These are phyloP conservation scores for Fistulifera pelliculosa DNA, from an alignment of 108 stramenopile genomes.

Conservation along the genomic window DNA sequence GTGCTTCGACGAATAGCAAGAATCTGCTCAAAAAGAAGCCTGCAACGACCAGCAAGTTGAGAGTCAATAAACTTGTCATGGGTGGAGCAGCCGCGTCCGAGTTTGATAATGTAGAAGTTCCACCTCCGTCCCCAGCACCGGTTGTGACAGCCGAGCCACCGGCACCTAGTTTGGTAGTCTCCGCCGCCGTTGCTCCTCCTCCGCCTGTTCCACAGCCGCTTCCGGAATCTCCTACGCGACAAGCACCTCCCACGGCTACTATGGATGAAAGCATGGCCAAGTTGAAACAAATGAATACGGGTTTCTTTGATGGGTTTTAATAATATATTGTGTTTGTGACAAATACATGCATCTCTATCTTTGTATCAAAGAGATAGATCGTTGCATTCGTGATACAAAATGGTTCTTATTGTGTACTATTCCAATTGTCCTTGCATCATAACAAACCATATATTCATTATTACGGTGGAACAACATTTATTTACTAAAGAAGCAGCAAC, in stretches of 20 bases:
- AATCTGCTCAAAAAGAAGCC: conserved; percentile 64
- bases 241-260: conserved; percentile 15
- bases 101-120: conserved; percentile 58
- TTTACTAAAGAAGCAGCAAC: conserved; percentile 18
- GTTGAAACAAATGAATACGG: conserved; percentile 71
- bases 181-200: conserved; percentile 13
- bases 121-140: conserved; percentile 38
- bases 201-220: conserved; percentile 10
- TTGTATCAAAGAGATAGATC: too few relatives aligned
- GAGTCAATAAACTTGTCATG: conserved; percentile 57
- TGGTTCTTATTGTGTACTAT: too few relatives aligned
- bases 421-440: too few relatives aligned
- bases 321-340: too few relatives aligned
- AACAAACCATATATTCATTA: too few relatives aligned
- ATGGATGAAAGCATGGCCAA: conserved; percentile 59
- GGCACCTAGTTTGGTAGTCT: background rate
- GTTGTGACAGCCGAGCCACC: conserved; percentile 18
- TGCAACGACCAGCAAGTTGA: conserved; percentile 33
- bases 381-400: too few relatives aligned
- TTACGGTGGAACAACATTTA: too few relatives aligned
- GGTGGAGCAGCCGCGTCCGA: conserved; percentile 9
- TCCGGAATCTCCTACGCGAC: conserved; percentile 10
- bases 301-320: conserved; percentile 59
- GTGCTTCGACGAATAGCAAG: conserved; percentile 22
- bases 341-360: too few relatives aligned